Base-by-base conservation (phyloP, 2,329 filamentous ascomycete species). In the Stachybotrys elegans region DNA sequence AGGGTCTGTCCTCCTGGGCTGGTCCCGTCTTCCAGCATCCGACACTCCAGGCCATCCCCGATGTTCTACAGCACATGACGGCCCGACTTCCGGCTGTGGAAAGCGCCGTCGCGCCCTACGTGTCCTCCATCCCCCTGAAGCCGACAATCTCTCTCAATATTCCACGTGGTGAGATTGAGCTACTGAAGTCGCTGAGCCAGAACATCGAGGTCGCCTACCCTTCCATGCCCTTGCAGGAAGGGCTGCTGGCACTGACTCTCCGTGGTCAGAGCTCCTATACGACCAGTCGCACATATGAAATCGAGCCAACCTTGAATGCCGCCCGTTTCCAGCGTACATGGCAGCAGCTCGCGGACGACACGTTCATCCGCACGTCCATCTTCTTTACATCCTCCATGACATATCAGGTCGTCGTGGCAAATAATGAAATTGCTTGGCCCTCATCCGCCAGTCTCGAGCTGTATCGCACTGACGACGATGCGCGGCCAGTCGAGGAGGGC, bases 11-110 rank as follows among this genome's bases (percentile, higher is more conserved):
- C 21, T 17, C 43, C 22, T 36, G 23, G 25, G 44, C 41, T 16
- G 29, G 23, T 13, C 21, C 27, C 9, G 40, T 46, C 17, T 46
- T 43, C 25, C 14, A 42, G 9, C 20, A 40, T 14, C 44, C 41
- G 3, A 36, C 41, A 9, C 27, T 46, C 8, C 11, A 9, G 7
- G 40, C 14, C 7, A 46, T 46, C 39, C 31, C 40, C 3, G 19
- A 6, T 7, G 13, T 19, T 8, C 34, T 32, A 3, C 14, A 19
- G 9, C 14, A 13, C 1, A 11, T 17, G 2, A 14, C 16, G 7
- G 36, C 14, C 4, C 16, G 22, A 5, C 13, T 27, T 3, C 3
- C 4, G 6, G 20, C 9, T 29, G n/a, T 9, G 25, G n/a, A 29
- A 29, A n/a, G n/a, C 9, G 25, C n/a, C n/a, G 25, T n/a, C n/a